phyloP scores from a whole-genome alignment of 306 rosid genomes.

The Mimosa bimucronata region DNA sequence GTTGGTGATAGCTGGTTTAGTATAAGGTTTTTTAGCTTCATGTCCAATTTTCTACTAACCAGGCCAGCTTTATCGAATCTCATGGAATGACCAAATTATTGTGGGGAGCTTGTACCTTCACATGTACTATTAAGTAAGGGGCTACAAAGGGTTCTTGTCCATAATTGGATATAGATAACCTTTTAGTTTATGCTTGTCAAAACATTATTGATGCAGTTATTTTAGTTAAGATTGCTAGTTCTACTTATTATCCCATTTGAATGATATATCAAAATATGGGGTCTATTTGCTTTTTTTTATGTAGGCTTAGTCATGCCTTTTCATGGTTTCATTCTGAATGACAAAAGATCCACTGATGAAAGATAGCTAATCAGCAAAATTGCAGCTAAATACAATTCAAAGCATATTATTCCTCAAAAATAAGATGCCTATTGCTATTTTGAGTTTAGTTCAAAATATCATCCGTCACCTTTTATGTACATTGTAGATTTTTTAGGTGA shows the following conservation, averaged over 20 bases:
- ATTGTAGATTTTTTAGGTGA: neutral
- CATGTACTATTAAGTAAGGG: neutral
- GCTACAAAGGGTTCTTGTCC: neutral
- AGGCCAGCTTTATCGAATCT: neutral
- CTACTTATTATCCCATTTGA: neutral
- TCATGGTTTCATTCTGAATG: neutral
- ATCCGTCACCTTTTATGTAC: neutral
- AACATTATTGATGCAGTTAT: constrained; percentile 9
- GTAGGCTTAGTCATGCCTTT: neutral
- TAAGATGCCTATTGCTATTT: neutral
- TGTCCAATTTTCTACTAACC: neutral
- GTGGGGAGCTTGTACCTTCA: neutral
- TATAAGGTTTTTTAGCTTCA: neutral
- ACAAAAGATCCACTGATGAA: too few relatives aligned
- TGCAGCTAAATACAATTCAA: neutral
- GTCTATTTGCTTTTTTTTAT: neutral
- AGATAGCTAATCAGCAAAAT: too few relatives aligned
- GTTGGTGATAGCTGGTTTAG: neutral
- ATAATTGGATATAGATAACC: neutral
- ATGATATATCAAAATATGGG: neutral
- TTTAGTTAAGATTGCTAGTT: neutral
- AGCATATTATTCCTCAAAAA: neutral
- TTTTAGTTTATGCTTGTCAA: neutral
- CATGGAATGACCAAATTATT: neutral
- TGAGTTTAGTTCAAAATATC: neutral